Base-by-base conservation (phyloP, 2,329 filamentous ascomycete genomes). In the Monilinia aucupariae region DNA sequence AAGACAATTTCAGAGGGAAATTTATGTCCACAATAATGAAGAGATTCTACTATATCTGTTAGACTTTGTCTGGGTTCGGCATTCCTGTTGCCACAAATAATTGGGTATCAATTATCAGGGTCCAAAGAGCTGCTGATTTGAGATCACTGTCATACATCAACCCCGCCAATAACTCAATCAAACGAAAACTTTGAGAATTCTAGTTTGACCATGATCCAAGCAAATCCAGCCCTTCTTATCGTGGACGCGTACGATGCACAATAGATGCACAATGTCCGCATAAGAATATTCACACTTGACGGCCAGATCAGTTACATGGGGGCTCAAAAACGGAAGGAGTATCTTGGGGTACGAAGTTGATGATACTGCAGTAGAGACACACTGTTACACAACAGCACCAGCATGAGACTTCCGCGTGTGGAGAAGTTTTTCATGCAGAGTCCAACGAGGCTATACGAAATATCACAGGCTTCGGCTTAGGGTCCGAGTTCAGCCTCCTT, bases 201-300 rank as follows among this genome's bases (percentile, higher is more conserved):
- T 34, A 56, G 12, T 12, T 56, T 56, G 54, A 56, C 45, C 27
- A 45, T 41, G 54, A 56, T 47, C 54, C 54, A 56, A 47, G 17
- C 27, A 56, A 47, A 43, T 43, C 34, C 54, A 47, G 27, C 20
- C 20, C 8, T 25, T 32, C n/a, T 56, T 56, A 34, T 56, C 39
- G 54, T 56, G 41, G 3, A 47, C 2, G 54, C n/a, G 27, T 47
- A 56, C 2, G 27, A 27, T 12, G 39, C n/a, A 34, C n/a, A 56
- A 25, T 25, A 56, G 4, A 45, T 45, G 32, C 49, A 34, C 58
- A 22, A 30, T 60, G 22, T 6, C 25, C 25, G 32, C 34, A 37
- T 51, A 43, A 52, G 39, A 43, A 43, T 22, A 32, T 22, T 4
- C n/a, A 43, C 49, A 52, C 47, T 53, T 34, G 58, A 41, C 37